Conservation (phyloP, 768 basidiomycete genomes). For the Sarcomyxa edulis region DNA sequence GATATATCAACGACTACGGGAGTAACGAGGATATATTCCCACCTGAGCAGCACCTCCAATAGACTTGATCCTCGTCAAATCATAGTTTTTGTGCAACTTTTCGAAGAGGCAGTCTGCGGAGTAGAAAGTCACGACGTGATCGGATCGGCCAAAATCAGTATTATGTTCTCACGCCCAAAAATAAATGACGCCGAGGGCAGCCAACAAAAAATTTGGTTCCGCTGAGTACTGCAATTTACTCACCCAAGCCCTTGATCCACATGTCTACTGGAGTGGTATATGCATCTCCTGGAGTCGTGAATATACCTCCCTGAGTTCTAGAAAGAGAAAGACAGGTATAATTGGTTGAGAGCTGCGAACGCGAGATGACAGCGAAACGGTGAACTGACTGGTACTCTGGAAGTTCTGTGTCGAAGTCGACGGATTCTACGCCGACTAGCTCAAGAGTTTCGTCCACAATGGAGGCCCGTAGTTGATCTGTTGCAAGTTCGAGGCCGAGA, state of each 20-base stretch:
- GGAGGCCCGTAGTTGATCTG: slow-evolving; percentile 78
- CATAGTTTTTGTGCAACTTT: slow-evolving; percentile 66
- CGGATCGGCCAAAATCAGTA: too few relatives aligned
- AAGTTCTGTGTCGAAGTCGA: slow-evolving; percentile 80
- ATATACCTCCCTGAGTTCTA: slow-evolving; percentile 84
- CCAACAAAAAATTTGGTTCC: slow-evolving; percentile 58
- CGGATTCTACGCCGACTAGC: slow-evolving; percentile 74
- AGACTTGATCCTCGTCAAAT: slow-evolving; percentile 64
- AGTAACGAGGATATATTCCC: slow-evolving; percentile 11
- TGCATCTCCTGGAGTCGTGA: slow-evolving; percentile 81
- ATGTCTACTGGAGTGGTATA: slow-evolving; percentile 87
- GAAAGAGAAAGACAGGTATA: slow-evolving; percentile 9
- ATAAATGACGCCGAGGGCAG: slow-evolving; percentile 13
- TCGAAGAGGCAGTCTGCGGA: slow-evolving; percentile 72
- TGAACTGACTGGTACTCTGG: slow-evolving; percentile 73
- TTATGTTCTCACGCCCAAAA: too few relatives aligned
- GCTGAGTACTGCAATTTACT: slow-evolving; percentile 29
- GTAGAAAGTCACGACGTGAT: slow-evolving; percentile 23
- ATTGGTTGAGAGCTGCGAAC: slow-evolving; percentile 6
- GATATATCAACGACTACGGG: neutral
- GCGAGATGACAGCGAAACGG: slow-evolving; percentile 11
- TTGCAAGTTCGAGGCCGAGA: slow-evolving; percentile 81
- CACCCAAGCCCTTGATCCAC: slow-evolving; percentile 86
- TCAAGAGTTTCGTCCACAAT: slow-evolving; percentile 82
- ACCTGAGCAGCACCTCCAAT: slow-evolving; percentile 81